These are phyloP conservation scores for Oldenlandia corymbosa DNA, from an alignment of 257 asterid species.

Conservation along the genomic window DNA sequence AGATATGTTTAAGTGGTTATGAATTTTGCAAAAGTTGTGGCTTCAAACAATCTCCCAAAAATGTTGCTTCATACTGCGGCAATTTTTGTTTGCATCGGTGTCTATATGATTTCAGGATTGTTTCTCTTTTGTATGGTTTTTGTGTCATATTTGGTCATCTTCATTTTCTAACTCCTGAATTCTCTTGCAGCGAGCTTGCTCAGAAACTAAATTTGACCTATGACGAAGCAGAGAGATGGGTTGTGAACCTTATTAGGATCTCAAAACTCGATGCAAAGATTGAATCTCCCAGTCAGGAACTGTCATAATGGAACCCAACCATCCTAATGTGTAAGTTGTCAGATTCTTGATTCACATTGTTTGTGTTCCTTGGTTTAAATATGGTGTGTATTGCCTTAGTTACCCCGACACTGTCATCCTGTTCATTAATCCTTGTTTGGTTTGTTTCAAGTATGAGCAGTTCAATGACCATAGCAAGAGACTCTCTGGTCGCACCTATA, in stretches of 20 bases:
- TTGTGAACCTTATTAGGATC: conserved; percentile 83
- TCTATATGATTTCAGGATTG: background rate
- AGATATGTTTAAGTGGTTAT: background rate
- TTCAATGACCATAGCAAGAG: conserved; percentile 91
- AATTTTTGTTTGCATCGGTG: background rate
- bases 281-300: conserved; percentile 69
- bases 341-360: background rate
- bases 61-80: background rate
- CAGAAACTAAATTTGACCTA: conserved; percentile 81
- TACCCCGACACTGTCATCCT: too few relatives aligned
- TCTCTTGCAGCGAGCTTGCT: conserved; percentile 82
- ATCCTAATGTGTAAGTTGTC: conserved; percentile 75
- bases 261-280: conserved; percentile 95
- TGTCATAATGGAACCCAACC: conserved; percentile 73
- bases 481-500: conserved; percentile 78
- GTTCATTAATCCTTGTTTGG: too few relatives aligned
- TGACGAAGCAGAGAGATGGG: conserved; percentile 96
- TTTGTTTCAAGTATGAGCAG: conserved; percentile 70
- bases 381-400: too few relatives aligned
- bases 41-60: background rate
- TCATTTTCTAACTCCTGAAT: too few relatives aligned
- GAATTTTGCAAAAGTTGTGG: too few relatives aligned
- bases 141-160: background rate
- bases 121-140: background rate
- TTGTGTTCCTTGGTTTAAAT: too few relatives aligned